Evolutionary conservation across 192 early-diverging fungal species (phyloP).

Genomic region (Gorgonomyces haynaldii): DNA sequence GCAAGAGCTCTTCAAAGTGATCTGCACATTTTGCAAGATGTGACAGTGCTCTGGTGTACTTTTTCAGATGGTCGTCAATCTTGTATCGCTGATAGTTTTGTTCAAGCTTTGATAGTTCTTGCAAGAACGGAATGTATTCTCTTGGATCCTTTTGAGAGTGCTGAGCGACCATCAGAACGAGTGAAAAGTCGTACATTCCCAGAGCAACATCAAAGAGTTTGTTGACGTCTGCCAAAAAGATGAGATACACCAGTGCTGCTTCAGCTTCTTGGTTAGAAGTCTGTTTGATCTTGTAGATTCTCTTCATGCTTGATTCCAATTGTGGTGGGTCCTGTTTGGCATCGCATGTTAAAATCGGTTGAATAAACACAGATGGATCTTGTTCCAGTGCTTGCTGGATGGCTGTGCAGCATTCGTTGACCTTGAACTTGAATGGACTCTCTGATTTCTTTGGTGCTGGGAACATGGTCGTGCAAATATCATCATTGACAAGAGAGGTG

Average conservation of each 20-base stretch:
- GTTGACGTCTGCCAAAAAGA: conserved; percentile 85
- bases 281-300: conserved; percentile 52
- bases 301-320: conserved; percentile 62
- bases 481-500: conserved; percentile 66
- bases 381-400: conserved; percentile 50
- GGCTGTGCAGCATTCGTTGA: conserved; percentile 60
- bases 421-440: conserved; percentile 31
- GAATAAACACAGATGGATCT: conserved; percentile 42
- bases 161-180: conserved; percentile 93
- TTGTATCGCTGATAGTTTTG: conserved; percentile 69
- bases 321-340: conserved; percentile 71
- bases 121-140: conserved; percentile 85
- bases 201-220: conserved; percentile 81
- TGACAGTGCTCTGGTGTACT: conserved; percentile 51
- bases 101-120: conserved; percentile 63
- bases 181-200: conserved; percentile 85
- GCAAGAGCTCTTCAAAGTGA: conserved; percentile 43
- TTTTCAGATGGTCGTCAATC: conserved; percentile 78
- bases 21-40: conserved; percentile 35
- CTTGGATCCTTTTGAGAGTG: conserved; percentile 92
- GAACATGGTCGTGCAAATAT: conserved; percentile 77
- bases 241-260: conserved; percentile 74
- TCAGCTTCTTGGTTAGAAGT: conserved; percentile 53
- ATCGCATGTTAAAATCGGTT: conserved; percentile 74
- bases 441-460: conserved; percentile 14